Evolutionary conservation across 2,329 filamentous ascomycete genomes (phyloP), one percentile per base, ranked within the genome.

Genomic region (Colletotrichum godetiae): DNA sequence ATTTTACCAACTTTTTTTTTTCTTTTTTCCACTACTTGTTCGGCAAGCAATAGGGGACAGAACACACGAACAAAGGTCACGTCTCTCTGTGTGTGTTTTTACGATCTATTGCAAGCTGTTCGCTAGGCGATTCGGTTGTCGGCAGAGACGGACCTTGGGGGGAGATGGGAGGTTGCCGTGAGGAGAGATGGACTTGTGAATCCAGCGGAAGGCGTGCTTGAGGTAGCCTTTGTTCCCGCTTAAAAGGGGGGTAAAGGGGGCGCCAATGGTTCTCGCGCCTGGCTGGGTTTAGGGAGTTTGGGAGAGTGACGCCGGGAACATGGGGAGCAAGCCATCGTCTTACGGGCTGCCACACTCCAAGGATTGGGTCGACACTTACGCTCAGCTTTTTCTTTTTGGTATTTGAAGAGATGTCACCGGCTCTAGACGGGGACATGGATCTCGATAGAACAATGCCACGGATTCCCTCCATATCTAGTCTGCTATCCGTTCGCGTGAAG

Each of bases 91-190:
- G 15, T 46, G 27, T 27, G 27, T 46, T 49, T 13, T 33, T 15
- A 11, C 5, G 13, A 31, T 15, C 13, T 31, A 52, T 29, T n/a
- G 24, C 31, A 4, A 13, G 27, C 15, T 29, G 31, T 58, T 58
- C 12, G 31, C 31, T 49, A 35, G 46, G 64, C 27, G 35, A 60
- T 27, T 11, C 8, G 37, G 55, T 59, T 27, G n/a, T 67, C 15
- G 68, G 46, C 62, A 67, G 46, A 55, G 31, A 60, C 62, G 31
- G 56, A 19, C 68, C 62, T 67, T 67, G 56, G 31, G 37, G 13
- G 12, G 29, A n/a, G 22, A 19, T 22, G 62, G 52, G 27, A 56
- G 56, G 67, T 3, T 10, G 13, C 35, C 4, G 33, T 37, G 46
- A 37, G 62, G 19, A 13, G 19, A 35, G 29, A 27, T 49, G 42